A percentile compares a stretch with the other conserved stretches of the same genome.
Evolutionary conservation across 163 green algal genomes (phyloP).

Genomic region (Dunaliella salina): DNA sequence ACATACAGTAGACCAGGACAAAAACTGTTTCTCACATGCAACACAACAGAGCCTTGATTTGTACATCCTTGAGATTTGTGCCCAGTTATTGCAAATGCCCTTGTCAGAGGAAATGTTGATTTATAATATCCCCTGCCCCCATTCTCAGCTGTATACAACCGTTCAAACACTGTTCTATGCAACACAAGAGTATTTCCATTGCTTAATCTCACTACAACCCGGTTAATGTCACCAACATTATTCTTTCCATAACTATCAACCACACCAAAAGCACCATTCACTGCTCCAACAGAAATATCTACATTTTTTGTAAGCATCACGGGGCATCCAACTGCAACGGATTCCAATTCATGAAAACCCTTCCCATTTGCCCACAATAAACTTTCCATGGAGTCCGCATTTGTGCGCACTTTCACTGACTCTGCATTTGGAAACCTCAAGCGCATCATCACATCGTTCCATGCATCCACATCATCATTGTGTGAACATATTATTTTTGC

Average conservation of each 20-base stretch:
- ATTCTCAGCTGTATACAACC: neutral
- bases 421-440: neutral
- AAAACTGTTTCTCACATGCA: neutral
- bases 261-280: neutral
- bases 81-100: constrained; percentile 1
- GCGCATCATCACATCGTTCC: neutral
- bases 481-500: neutral
- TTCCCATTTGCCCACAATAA: neutral
- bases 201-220: neutral
- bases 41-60: neutral
- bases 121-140: neutral
- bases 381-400: neutral
- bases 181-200: neutral
- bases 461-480: neutral
- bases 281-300: neutral
- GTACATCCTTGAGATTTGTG: neutral
- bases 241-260: neutral
- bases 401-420: neutral
- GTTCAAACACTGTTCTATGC: neutral
- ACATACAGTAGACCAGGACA: constrained; percentile 6
- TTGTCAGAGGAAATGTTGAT: neutral
- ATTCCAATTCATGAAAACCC: neutral
- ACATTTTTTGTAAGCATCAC: neutral
- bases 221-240: neutral
- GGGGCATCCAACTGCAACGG: neutral